These are phyloP conservation scores for Geranium rotundifolium DNA, from an alignment of 345 rosid species.

Conservation along the genomic window DNA sequence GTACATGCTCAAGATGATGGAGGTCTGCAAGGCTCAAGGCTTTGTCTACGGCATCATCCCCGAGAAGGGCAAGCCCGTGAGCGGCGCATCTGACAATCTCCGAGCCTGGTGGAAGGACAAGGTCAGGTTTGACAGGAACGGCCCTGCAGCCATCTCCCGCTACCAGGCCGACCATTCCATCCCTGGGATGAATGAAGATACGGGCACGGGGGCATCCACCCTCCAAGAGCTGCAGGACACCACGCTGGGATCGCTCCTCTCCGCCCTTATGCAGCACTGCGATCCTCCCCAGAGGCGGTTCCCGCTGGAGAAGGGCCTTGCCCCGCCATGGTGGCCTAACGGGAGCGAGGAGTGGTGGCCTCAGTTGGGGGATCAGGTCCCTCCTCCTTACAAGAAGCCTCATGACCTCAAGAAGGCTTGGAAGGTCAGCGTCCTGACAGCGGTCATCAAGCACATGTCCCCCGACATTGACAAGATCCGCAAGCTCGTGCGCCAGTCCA, in stretches of 20 bases:
- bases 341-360: conserved; percentile 83
- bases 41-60: conserved; percentile 80
- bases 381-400: conserved; percentile 73
- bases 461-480: conserved; percentile 66
- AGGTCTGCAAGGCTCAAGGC: conserved; percentile 80
- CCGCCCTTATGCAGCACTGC: conserved; percentile 79
- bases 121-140: conserved; percentile 71
- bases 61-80: conserved; percentile 80
- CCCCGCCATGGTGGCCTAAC: conserved; percentile 87
- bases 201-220: conserved; percentile 22
- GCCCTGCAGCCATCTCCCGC: conserved; percentile 70
- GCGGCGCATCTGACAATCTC: conserved; percentile 86
- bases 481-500: conserved; percentile 76
- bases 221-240: conserved; percentile 75
- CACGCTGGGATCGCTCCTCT: conserved; percentile 70
- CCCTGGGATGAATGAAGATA: conserved; percentile 32
- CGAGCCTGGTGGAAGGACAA: conserved; percentile 92
- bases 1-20: conserved; percentile 87
- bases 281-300: conserved; percentile 73
- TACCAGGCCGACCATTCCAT: conserved; percentile 41
- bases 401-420: conserved; percentile 83
- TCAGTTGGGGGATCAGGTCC: conserved; percentile 56
- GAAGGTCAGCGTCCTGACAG: conserved; percentile 71
- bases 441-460: conserved; percentile 72
- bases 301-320: conserved; percentile 71